phyloP scores from a whole-genome alignment of 805 yeast species.

The Metschnikowia proteae region DNA sequence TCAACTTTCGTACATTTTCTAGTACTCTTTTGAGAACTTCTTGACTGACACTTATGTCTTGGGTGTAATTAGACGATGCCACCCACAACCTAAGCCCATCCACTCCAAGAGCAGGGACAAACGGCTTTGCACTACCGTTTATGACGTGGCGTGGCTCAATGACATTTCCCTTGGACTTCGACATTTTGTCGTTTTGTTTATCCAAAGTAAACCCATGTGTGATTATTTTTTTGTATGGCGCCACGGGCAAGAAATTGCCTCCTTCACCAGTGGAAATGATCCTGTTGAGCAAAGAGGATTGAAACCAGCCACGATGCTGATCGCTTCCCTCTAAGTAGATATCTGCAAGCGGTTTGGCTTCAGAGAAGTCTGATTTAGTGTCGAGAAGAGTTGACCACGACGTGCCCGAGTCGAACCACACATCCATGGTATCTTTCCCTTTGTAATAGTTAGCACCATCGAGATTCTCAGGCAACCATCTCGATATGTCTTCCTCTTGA shows the following conservation, averaged over 20 bases:
- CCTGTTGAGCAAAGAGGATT: conserved; percentile 81
- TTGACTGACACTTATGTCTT: conserved; percentile 73
- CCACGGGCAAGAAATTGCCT: conserved; percentile 29
- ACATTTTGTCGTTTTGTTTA: conserved; percentile 84
- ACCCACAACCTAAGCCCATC: conserved; percentile 91
- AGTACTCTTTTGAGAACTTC: conserved; percentile 70
- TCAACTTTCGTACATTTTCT: conserved; percentile 73
- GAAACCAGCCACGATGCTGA: conserved; percentile 99
- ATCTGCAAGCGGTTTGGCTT: conserved; percentile 49
- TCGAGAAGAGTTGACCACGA: conserved; percentile 69
- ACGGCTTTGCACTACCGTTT: conserved; percentile 48
- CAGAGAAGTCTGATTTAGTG: conserved; percentile 18
- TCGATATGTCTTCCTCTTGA: conserved; percentile 43
- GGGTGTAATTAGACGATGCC: conserved; percentile 82
- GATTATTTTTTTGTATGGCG: conserved; percentile 69
- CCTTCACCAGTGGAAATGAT: conserved; percentile 50
- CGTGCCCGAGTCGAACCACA: conserved; percentile 97
- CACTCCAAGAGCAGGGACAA: conserved; percentile 65
- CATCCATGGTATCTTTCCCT: conserved; percentile 94
- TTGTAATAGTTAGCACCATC: conserved; percentile 48
- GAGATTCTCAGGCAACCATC: conserved; percentile 70
- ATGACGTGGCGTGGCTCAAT: conserved; percentile 67
- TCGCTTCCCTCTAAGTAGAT: conserved; percentile 96
- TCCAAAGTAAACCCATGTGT: conserved; percentile 95
- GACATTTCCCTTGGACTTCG: conserved; percentile 85